Percentiles rank a stretch among this genome's conserved stretches.
Evolutionary conservation across 768 basidiomycete genomes (phyloP).

Genomic region (Hygrophoropsis aurantiaca): DNA sequence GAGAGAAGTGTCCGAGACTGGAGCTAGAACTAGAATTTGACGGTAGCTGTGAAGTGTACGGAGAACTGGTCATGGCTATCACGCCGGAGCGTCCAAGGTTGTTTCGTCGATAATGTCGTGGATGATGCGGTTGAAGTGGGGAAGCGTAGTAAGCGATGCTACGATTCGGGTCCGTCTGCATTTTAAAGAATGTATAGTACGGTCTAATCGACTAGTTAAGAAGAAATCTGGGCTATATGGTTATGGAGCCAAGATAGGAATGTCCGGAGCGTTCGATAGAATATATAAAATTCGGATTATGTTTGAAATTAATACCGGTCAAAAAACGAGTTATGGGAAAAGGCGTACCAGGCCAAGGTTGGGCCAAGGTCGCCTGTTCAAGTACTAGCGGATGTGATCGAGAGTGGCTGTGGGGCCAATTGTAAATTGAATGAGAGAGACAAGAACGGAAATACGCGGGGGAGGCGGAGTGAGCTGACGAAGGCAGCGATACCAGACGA

Average conservation of each 20-base stretch:
- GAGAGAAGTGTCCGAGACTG: slow-evolving; percentile 19
- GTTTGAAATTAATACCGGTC: slow-evolving; percentile 33
- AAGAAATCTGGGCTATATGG: slow-evolving; percentile 17
- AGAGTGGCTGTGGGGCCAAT: slow-evolving; percentile 31
- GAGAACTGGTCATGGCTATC: slow-evolving; percentile 22
- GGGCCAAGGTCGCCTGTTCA: slow-evolving; percentile 20
- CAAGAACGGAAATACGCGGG: slow-evolving; percentile 18
- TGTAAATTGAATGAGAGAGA: slow-evolving; percentile 20
- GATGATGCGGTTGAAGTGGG: slow-evolving; percentile 3
- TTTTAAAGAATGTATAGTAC: slow-evolving; percentile 26
- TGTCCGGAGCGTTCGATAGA: slow-evolving; percentile 30
- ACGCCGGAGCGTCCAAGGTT: slow-evolving; percentile 6
- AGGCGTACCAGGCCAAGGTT: slow-evolving; percentile 25
- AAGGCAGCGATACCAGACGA: slow-evolving; percentile 3
- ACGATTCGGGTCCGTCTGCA: slow-evolving; percentile 21
- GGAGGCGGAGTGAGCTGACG: slow-evolving; percentile 5
- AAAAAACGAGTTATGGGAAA: slow-evolving; percentile 25
- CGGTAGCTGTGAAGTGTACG: slow-evolving; percentile 22
- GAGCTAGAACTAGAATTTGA: slow-evolving; percentile 14
- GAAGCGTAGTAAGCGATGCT: slow-evolving; percentile 23
- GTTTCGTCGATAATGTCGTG: slow-evolving; percentile 10
- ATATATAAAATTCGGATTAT: slow-evolving; percentile 31
- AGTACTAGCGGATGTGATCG: slow-evolving; percentile 31
- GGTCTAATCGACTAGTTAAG: slow-evolving; percentile 3
- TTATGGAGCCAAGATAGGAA: slow-evolving; percentile 22